Conservation (phyloP, 2,329 filamentous ascomycete genomes). For the Geosmithia morbida region DNA sequence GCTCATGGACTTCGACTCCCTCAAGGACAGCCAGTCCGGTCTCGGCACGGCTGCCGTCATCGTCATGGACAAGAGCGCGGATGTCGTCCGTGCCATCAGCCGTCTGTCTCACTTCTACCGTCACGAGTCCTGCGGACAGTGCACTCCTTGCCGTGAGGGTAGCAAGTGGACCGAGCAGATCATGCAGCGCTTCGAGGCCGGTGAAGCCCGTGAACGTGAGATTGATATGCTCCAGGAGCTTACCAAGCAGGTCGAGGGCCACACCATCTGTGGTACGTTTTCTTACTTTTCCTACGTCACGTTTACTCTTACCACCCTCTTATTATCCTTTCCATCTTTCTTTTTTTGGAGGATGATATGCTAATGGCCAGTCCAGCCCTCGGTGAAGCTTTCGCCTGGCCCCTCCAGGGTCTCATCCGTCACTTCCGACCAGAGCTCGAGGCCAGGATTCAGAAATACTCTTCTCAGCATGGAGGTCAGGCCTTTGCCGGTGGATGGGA, state of each 20-base stretch:
- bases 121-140: constrained; percentile 96
- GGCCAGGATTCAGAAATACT: constrained; percentile 73
- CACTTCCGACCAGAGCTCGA: constrained; percentile 96
- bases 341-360: constrained; percentile 8
- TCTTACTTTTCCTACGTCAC: too few relatives aligned
- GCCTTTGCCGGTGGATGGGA: constrained; percentile 81
- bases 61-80: constrained; percentile 97
- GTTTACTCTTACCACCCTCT: background rate
- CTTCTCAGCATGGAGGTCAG: constrained; percentile 55
- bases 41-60: constrained; percentile 95
- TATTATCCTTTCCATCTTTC: background rate
- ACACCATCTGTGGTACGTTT: constrained; percentile 84
- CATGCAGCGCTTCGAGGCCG: constrained; percentile 91
- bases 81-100: constrained; percentile 87
- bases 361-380: constrained; percentile 41
- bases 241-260: constrained; percentile 97
- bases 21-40: constrained; percentile 96
- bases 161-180: constrained; percentile 99
- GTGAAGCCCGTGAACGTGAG: constrained; percentile 75
- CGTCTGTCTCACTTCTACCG: constrained; percentile 94
- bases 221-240: constrained; percentile 99
- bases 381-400: constrained; percentile 97
- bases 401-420: constrained; percentile 92
- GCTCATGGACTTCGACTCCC: constrained; percentile 95
- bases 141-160: constrained; percentile 97